A percentile compares a stretch with the other conserved stretches of the same genome.
phyloP scores from a whole-genome alignment of 768 basidiomycete species.

The Amanita thiersii region DNA sequence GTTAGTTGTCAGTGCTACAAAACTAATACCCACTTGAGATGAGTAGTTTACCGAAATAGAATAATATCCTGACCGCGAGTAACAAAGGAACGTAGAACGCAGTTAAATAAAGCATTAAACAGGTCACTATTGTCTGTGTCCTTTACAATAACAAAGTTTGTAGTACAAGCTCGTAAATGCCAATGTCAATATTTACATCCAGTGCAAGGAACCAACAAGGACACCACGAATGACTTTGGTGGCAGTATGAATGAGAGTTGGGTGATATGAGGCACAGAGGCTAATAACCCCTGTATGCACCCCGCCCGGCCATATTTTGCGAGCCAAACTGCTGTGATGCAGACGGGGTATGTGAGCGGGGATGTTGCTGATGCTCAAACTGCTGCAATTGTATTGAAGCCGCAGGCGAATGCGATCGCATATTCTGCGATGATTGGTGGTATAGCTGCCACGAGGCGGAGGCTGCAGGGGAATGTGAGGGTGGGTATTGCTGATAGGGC shows the following conservation, averaged over 20 bases:
- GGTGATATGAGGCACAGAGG: too few relatives aligned
- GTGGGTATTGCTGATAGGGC: conserved; percentile 12
- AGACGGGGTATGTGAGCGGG: conserved; percentile 3
- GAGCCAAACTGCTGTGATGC: conserved; percentile 13
- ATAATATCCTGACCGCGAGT: background rate
- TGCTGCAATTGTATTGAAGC: conserved; percentile 2
- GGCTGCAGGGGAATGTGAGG: conserved; percentile 6
- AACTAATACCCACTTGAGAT: background rate
- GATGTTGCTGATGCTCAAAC: background rate
- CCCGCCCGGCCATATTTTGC: conserved; percentile 27
- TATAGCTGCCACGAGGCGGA: too few relatives aligned
- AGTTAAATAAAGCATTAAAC: conserved; percentile 4
- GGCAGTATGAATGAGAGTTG: too few relatives aligned
- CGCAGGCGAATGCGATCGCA: conserved; percentile 3
- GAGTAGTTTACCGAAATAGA: background rate
- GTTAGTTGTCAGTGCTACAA: too few relatives aligned
- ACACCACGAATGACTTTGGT: background rate
- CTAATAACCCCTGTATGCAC: conserved; percentile 20
- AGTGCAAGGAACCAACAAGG: background rate
- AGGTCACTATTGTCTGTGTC: background rate
- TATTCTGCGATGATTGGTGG: conserved; percentile 10
- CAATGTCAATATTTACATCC: background rate
- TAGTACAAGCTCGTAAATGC: conserved; percentile 4
- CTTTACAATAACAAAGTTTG: background rate
- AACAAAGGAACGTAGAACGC: too few relatives aligned